phyloP scores from a whole-genome alignment of 148 eudicot genomes.

The Rheum nobile region DNA sequence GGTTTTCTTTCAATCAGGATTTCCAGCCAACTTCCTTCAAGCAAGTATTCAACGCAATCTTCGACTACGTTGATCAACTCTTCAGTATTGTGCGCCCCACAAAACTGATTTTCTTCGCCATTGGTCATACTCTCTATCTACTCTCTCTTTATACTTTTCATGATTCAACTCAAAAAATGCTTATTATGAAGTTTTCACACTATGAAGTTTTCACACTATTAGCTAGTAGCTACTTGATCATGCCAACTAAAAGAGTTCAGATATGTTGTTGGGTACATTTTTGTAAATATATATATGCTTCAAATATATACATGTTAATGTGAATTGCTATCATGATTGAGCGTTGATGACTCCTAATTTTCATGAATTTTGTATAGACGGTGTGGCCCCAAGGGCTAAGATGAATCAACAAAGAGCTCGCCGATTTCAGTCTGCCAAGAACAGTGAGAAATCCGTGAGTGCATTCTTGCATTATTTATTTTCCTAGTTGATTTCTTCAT shows the following conservation, averaged over 20 bases:
- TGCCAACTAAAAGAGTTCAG: too few species aligned
- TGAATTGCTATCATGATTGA: neutral
- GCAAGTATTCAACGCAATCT: constrained; percentile 17
- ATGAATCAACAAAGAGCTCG: constrained; percentile 45
- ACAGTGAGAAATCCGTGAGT: constrained; percentile 22
- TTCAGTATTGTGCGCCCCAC: neutral
- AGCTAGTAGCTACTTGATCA: neutral
- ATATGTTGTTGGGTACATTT: too few species aligned
- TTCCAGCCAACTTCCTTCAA: constrained; percentile 15
- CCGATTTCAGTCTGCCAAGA: constrained; percentile 22
- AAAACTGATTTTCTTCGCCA: constrained; percentile 28
- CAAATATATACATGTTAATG: too few species aligned
- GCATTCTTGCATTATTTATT: neutral
- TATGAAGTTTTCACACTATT: neutral
- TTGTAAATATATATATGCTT: too few species aligned
- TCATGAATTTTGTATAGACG: constrained; percentile 19
- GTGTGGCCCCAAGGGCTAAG: constrained; percentile 44
- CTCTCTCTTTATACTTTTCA: neutral
- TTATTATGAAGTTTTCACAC: neutral
- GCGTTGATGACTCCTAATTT: too few species aligned
- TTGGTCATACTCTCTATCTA: constrained; percentile 11
- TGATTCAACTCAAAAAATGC: neutral
- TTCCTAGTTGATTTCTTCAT: neutral
- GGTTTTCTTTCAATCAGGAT: neutral
- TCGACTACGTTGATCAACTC: constrained; percentile 26